phyloP scores from a whole-genome alignment of 78 protist species.

The Planoprotostelium fungivorum region DNA sequence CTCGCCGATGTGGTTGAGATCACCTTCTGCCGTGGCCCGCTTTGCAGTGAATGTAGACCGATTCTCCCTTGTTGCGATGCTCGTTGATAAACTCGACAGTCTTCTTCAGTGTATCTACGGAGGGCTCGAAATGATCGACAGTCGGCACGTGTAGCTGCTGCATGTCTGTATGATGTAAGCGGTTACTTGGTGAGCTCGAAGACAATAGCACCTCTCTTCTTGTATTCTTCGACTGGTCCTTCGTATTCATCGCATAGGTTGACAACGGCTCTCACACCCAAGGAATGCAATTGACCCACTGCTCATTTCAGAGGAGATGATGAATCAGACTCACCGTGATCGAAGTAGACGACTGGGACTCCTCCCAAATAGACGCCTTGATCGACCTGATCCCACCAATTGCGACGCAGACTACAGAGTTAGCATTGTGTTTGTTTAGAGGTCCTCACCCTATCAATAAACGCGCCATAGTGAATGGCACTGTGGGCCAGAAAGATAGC shows the following conservation, averaged over 20 bases:
- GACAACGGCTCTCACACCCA: conserved; percentile 18
- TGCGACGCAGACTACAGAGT: conserved; percentile 7
- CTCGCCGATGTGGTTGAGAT: not conserved
- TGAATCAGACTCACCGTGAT: not conserved
- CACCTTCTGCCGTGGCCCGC: conserved; percentile 48
- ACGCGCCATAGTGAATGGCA: conserved; percentile 8
- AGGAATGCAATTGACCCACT: not conserved
- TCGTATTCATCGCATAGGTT: conserved; percentile 49
- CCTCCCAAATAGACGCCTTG: conserved; percentile 42
- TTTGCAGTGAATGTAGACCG: conserved; percentile 52
- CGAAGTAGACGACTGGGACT: conserved; percentile 6
- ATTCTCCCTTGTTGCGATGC: conserved; percentile 2
- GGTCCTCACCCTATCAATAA: conserved; percentile 9
- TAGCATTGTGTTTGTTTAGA: not conserved
- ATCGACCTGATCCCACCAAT: conserved; percentile 13
- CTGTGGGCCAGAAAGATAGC: conserved; percentile 5
- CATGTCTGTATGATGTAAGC: not conserved
- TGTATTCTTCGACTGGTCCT: conserved; percentile 23
- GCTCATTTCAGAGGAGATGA: not conserved
- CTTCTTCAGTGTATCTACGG: not conserved
- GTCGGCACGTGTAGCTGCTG: conserved; percentile 18
- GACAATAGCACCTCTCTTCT: not conserved
- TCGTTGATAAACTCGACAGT: conserved; percentile 25
- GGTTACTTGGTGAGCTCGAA: not conserved
- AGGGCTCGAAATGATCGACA: conserved; percentile 54